Percentiles rank a stretch among this genome's conserved stretches.
These are phyloP conservation scores for Yarrowia bubula DNA, from an alignment of 805 yeast genomes.

Conservation along the genomic window DNA sequence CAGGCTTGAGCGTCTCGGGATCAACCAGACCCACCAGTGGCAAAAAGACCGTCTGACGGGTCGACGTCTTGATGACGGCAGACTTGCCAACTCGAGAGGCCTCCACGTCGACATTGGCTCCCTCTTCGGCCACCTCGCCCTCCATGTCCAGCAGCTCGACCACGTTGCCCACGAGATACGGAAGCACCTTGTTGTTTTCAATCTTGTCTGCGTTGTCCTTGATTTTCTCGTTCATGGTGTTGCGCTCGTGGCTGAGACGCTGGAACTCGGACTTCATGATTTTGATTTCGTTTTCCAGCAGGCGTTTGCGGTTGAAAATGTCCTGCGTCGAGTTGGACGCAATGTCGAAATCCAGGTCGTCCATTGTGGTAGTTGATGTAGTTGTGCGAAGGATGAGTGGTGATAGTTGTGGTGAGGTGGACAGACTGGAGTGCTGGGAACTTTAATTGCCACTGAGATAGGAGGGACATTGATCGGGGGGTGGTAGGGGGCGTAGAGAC, in stretches of 20 bases:
- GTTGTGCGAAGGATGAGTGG: not conserved
- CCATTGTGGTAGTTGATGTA: constrained; percentile 30
- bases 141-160: constrained; percentile 91
- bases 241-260: constrained; percentile 86
- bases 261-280: constrained; percentile 90
- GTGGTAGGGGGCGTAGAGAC: not conserved
- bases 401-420: not conserved
- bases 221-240: constrained; percentile 88
- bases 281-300: constrained; percentile 91
- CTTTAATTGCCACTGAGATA: not conserved
- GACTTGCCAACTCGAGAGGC: constrained; percentile 90
- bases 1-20: constrained; percentile 89
- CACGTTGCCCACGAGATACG: constrained; percentile 93
- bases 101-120: constrained; percentile 92
- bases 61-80: constrained; percentile 97
- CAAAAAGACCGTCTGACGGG: constrained; percentile 94
- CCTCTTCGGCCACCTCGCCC: constrained; percentile 74
- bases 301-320: constrained; percentile 76
- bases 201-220: constrained; percentile 96
- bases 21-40: constrained; percentile 96
- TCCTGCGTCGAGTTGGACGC: constrained; percentile 74
- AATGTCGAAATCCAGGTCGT: constrained; percentile 79
- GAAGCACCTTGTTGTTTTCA: constrained; percentile 91
- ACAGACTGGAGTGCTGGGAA: not conserved
- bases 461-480: not conserved